These are phyloP conservation scores for Cutaneotrichosporon sp. DNA, from an alignment of 1,284 basidiomycete species.

Conservation along the genomic window DNA sequence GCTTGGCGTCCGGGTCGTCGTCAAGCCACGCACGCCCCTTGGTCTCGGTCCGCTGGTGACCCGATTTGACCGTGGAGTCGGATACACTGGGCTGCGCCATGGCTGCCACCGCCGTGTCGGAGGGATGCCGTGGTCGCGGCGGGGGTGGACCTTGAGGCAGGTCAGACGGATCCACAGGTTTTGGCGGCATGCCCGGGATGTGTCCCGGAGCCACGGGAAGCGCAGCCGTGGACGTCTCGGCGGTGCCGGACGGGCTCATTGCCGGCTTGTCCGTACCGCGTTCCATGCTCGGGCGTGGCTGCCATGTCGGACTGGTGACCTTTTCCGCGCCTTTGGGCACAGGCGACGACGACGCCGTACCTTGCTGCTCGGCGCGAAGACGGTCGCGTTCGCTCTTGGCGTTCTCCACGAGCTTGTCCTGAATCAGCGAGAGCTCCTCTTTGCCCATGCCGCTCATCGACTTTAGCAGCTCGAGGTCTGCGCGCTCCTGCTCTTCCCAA, in stretches of 20 bases:
- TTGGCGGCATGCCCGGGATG: not conserved
- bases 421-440: slow-evolving; percentile 32
- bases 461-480: slow-evolving; percentile 21
- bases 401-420: slow-evolving; percentile 34
- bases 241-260: no score
- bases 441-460: slow-evolving; percentile 33
- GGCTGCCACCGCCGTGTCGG: not conserved
- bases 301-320: no score
- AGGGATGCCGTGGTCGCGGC: slow-evolving; percentile 9
- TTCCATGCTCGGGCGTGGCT: not conserved
- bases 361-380: slow-evolving; percentile 12
- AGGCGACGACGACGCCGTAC: no score
- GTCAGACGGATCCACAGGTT: slow-evolving; percentile 6
- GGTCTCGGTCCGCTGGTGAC: slow-evolving; percentile 1
- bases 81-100: no score
- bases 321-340: no score
- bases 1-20: slow-evolving; percentile 32
- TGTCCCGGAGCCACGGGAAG: not conserved
- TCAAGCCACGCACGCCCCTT: slow-evolving; percentile 14
- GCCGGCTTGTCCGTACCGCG: not conserved
- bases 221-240: not conserved
- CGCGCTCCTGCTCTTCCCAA: slow-evolving; percentile 10
- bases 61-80: not conserved
- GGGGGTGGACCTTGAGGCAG: slow-evolving; percentile 15
- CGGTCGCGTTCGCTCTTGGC: slow-evolving; percentile 35